Base-by-base conservation (phyloP, 805 yeast genomes). In the Limtongia smithiae region DNA sequence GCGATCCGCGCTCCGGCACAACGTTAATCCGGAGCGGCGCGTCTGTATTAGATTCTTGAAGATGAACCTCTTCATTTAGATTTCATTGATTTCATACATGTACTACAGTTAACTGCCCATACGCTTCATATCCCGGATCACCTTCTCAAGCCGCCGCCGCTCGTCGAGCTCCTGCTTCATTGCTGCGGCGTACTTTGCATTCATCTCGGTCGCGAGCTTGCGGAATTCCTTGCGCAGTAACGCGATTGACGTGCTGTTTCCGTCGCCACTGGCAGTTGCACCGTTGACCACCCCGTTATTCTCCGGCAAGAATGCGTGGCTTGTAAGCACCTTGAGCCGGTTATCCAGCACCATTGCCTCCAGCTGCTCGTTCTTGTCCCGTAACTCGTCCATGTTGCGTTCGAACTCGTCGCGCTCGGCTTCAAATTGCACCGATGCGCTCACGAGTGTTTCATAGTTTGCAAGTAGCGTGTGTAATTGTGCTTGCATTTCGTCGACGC, bases 141-240 rank as follows among this genome's bases (percentile, higher is more conserved):
- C 48, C 37, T 46, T 44, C 43, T 54, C 55, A 38, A 54, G 33
- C 39, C 58, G 40, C 32, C 51, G 45, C 28, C 58, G 39, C 45
- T 54, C 58, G 30, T 54, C 58, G 20, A 15, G 47, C 53, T 54
- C 56, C 25, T 50, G 50, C 39, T 44, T 40, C 42, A 54, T 20
- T 14, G 37, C 47, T 27, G 39, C 41, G 28, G 45, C 56, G 27
- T 51, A 51, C 20, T 39, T 42, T 6, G 28, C 24, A 15, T 36
- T 30, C 37, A 51, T 46, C 38, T 54, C 58, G 14, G 48, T 28
- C 27, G 47, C 51, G 31, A 54, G 44, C 43, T 40, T 45, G 14
- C 58, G 39, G 32, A 54, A 54, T 45, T 54, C 58, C 34, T 41
- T 37, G 14, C 58, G 49, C 44, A 54, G 32, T 14, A 38, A 42